Evolutionary conservation across 2,329 filamentous ascomycete species (phyloP).

Genomic region (Magnaporthales sp.): DNA sequence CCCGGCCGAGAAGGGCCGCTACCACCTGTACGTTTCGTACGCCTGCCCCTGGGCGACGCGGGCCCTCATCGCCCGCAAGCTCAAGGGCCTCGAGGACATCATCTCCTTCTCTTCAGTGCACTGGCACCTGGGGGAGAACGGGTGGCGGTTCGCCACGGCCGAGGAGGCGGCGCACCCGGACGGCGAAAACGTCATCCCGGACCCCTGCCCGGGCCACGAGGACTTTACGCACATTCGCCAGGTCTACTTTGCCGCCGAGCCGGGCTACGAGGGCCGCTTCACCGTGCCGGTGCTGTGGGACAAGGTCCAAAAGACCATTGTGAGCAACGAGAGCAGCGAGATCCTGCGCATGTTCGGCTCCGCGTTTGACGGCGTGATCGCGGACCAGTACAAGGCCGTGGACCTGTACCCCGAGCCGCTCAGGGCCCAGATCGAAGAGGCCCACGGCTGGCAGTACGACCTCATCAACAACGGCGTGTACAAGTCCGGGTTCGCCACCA

Average conservation of each 20-base stretch:
- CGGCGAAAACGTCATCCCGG: constrained; percentile 55
- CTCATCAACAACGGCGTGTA: constrained; percentile 64
- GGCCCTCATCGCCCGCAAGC: constrained; percentile 74
- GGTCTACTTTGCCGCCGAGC: constrained; percentile 69
- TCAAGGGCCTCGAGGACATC: constrained; percentile 87
- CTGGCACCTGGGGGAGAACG: constrained; percentile 69
- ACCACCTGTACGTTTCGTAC: constrained; percentile 92
- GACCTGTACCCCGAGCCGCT: constrained; percentile 61
- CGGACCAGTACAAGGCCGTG: constrained; percentile 47
- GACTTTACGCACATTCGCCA: constrained; percentile 62
- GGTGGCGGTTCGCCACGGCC: constrained; percentile 74
- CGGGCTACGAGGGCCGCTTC: constrained; percentile 68
- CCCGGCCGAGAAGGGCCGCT: constrained; percentile 77
- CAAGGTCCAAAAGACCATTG: constrained; percentile 64
- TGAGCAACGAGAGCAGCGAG: constrained; percentile 87
- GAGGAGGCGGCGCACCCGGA: constrained; percentile 38
- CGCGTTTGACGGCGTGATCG: constrained; percentile 67
- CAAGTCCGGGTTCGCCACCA: constrained; percentile 76
- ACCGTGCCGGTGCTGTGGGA: constrained; percentile 86
- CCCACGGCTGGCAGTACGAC: constrained; percentile 75
- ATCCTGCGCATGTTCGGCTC: constrained; percentile 85
- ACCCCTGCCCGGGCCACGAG: constrained; percentile 63
- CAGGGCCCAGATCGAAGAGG: constrained; percentile 61
- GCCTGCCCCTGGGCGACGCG: constrained; percentile 93
- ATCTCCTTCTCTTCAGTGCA: constrained; percentile 77